Evolutionary conservation across 2,329 filamentous ascomycete species (phyloP).

Genomic region (Nakataea oryzae): DNA sequence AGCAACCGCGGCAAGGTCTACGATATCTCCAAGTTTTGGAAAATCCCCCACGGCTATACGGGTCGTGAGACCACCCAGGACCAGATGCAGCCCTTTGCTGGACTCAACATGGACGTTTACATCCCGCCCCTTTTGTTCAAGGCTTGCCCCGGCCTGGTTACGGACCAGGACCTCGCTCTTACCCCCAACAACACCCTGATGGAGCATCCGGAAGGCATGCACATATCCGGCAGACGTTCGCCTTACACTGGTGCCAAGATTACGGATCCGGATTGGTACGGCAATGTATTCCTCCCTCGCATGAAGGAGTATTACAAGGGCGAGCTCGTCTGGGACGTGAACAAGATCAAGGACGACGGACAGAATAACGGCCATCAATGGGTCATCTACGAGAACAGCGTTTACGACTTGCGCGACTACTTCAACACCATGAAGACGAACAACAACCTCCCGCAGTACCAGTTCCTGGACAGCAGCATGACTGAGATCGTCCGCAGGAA

Average conservation of each 20-base stretch:
- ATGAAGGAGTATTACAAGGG: constrained; percentile 86
- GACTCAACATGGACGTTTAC: constrained; percentile 71
- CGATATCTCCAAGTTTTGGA: constrained; percentile 85
- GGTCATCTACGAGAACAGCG: constrained; percentile 63
- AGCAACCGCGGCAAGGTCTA: constrained; percentile 83
- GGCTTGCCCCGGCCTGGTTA: constrained; percentile 66
- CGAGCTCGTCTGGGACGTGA: constrained; percentile 61
- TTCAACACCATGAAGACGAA: constrained; percentile 60
- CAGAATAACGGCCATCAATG: constrained; percentile 59
- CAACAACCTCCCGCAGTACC: constrained; percentile 45
- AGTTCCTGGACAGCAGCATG: constrained; percentile 63
- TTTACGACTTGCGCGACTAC: constrained; percentile 92
- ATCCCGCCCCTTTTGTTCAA: constrained; percentile 68
- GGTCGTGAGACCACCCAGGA: constrained; percentile 45
- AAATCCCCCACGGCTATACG: constrained; percentile 62
- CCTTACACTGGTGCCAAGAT: constrained; percentile 47
- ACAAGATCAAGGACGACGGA: constrained; percentile 54
- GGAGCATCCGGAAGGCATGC: constrained; percentile 43
- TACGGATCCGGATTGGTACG: constrained; percentile 65
- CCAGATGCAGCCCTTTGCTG: constrained; percentile 69
- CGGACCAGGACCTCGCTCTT: constrained; percentile 43
- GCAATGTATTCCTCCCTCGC: constrained; percentile 57
- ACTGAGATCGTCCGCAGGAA: constrained; percentile 61
- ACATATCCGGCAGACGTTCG: constrained; percentile 58
- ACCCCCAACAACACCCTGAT: constrained; percentile 52